Conservation (phyloP, 768 basidiomycete species). For the Russula brevipes region DNA sequence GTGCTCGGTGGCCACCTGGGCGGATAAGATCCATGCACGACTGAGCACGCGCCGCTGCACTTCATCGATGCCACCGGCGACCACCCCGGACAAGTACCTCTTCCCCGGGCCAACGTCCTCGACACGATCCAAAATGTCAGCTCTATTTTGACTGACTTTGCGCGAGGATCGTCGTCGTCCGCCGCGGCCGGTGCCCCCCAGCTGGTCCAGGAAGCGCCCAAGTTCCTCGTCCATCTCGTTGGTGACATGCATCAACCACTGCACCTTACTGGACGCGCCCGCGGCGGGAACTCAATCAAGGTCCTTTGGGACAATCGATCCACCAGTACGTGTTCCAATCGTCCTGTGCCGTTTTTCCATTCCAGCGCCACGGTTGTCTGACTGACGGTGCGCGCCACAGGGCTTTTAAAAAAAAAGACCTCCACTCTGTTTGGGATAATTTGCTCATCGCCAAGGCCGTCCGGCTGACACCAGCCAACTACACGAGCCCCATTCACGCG, state of each 20-base stretch:
- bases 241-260: slow-evolving; percentile 94
- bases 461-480: slow-evolving; percentile 67
- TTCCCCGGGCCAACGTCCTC: slow-evolving; percentile 84
- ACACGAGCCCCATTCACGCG: slow-evolving; percentile 66
- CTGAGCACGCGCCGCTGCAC: slow-evolving; percentile 74
- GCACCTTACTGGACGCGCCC: slow-evolving; percentile 81
- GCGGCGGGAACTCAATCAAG: slow-evolving; percentile 80
- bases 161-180: slow-evolving; percentile 28
- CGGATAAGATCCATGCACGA: slow-evolving; percentile 55
- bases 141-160: slow-evolving; percentile 49
- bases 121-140: slow-evolving; percentile 77
- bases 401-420: slow-evolving; percentile 38
- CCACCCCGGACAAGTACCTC: slow-evolving; percentile 64
- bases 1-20: slow-evolving; percentile 87
- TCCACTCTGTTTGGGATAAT: slow-evolving; percentile 87
- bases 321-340: slow-evolving; percentile 51
- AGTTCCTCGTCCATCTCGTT: slow-evolving; percentile 89
- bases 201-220: slow-evolving; percentile 71
- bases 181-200: slow-evolving; percentile 30
- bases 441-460: slow-evolving; percentile 78
- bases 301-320: slow-evolving; percentile 67
- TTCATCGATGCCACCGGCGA: slow-evolving; percentile 73
- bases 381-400: too few relatives aligned
- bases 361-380: not conserved
- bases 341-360: too few relatives aligned